Percentiles rank a stretch among this genome's conserved stretches.
phyloP scores from a whole-genome alignment of 768 basidiomycete genomes.

The Leccinum subtestaceum region DNA sequence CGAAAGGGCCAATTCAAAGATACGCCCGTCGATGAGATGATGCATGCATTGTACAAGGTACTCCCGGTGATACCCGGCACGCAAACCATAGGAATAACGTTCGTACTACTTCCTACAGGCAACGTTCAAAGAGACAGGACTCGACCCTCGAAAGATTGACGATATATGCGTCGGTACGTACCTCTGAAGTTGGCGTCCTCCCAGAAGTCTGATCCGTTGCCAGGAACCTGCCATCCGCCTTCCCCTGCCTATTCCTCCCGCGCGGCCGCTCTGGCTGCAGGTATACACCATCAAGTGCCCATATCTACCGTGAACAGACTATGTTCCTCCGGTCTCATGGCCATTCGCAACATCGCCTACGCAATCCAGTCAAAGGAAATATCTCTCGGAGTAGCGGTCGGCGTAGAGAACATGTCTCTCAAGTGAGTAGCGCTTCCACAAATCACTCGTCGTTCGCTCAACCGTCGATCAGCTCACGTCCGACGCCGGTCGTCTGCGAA shows the following conservation, averaged over 20 bases:
- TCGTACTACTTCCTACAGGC: slow-evolving; percentile 41
- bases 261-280: slow-evolving; percentile 84
- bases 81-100: background rate
- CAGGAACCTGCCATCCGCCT: slow-evolving; percentile 81
- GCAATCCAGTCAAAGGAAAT: slow-evolving; percentile 81
- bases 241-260: slow-evolving; percentile 81
- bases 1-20: slow-evolving; percentile 95
- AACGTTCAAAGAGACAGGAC: slow-evolving; percentile 58
- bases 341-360: slow-evolving; percentile 88
- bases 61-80: slow-evolving; percentile 6
- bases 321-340: slow-evolving; percentile 92
- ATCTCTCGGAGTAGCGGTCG: slow-evolving; percentile 81
- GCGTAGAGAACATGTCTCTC: slow-evolving; percentile 79
- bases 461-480: slow-evolving; percentile 52
- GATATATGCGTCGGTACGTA: slow-evolving; percentile 80
- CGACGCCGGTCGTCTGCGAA: slow-evolving; percentile 65
- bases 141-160: slow-evolving; percentile 71
- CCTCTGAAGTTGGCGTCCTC: background rate
- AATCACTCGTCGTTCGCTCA: background rate
- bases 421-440: slow-evolving; percentile 46
- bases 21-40: slow-evolving; percentile 79
- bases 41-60: slow-evolving; percentile 80
- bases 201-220: background rate
- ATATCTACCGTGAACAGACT: slow-evolving; percentile 89
- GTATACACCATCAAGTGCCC: slow-evolving; percentile 84